These are phyloP conservation scores for Quercus aquifolioides DNA, from an alignment of 306 rosid genomes.

Conservation along the genomic window DNA sequence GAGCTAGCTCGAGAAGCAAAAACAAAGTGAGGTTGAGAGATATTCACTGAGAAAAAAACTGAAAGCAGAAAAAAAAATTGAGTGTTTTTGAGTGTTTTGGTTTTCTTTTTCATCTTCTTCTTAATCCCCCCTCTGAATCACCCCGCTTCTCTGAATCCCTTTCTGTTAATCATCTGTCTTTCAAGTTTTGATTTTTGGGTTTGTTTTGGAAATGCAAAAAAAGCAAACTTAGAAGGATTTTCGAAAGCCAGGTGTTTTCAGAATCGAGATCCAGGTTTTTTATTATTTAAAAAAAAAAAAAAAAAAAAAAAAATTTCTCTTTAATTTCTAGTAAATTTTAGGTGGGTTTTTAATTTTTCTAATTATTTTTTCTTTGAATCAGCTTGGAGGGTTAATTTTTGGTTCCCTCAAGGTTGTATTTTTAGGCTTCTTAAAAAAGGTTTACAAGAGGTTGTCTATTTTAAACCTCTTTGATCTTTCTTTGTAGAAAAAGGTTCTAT, in stretches of 20 bases:
- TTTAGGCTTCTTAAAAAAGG: background rate
- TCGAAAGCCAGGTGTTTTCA: slow-evolving; percentile 95
- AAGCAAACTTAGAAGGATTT: slow-evolving; percentile 76
- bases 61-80: background rate
- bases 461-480: slow-evolving; percentile 52
- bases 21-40: slow-evolving; percentile 63
- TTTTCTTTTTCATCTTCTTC: background rate
- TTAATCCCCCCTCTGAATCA: slow-evolving; percentile 34
- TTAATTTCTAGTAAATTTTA: background rate
- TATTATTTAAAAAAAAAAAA: background rate
- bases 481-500: slow-evolving; percentile 7
- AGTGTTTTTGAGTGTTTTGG: background rate
- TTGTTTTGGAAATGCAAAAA: slow-evolving; percentile 49
- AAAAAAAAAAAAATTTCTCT: background rate
- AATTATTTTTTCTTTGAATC: slow-evolving; percentile 7
- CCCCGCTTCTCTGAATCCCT: slow-evolving; percentile 99
- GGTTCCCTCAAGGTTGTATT: slow-evolving; percentile 49
- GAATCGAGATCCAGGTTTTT: slow-evolving; percentile 93
- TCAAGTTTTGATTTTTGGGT: slow-evolving; percentile 77
- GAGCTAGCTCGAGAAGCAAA: background rate
- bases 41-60: background rate
- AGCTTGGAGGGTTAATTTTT: slow-evolving; percentile 74
- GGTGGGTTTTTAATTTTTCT: background rate
- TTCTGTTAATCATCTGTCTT: slow-evolving; percentile 99
- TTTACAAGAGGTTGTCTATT: slow-evolving; percentile 73